Conservation (phyloP, 805 yeast species). For the Lachancea mirantina region DNA sequence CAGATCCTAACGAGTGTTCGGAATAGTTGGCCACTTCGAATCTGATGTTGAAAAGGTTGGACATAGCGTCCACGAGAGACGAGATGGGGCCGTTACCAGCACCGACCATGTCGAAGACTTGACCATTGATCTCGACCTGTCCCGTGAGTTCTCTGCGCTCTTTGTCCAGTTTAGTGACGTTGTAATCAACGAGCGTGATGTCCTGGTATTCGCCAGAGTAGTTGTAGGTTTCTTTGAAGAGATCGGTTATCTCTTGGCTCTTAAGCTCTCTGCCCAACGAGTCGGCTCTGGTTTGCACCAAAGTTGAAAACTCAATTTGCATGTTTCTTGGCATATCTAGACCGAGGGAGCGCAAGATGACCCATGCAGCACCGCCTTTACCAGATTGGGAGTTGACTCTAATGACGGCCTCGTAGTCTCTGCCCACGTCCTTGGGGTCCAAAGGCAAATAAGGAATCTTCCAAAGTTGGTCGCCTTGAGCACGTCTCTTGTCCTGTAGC, state of each 20-base stretch:
- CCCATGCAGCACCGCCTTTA: conserved; percentile 86
- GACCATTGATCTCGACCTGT: conserved; percentile 34
- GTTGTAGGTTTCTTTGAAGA: conserved; percentile 53
- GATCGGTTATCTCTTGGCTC: conserved; percentile 52
- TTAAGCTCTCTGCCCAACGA: conserved; percentile 60
- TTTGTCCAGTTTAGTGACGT: conserved; percentile 33
- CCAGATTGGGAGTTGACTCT: conserved; percentile 85
- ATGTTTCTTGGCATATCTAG: conserved; percentile 65
- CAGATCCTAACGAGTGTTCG: conserved; percentile 69
- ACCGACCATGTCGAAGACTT: conserved; percentile 39
- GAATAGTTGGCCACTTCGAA: conserved; percentile 60
- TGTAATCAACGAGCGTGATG: conserved; percentile 38
- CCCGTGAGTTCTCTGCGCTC: conserved; percentile 39
- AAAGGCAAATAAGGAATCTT: conserved; percentile 69
- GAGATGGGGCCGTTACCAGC: conserved; percentile 77
- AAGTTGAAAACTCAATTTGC: conserved; percentile 59
- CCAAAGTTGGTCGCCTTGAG: conserved; percentile 50
- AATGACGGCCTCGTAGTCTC: conserved; percentile 75
- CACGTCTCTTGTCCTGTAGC: conserved; percentile 44
- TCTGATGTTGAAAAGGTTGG: conserved; percentile 42
- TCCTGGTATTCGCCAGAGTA: conserved; percentile 30
- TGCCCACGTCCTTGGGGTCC: conserved; percentile 76
- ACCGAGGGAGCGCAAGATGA: conserved; percentile 60
- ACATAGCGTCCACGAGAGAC: conserved; percentile 58
- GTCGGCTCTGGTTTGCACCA: conserved; percentile 62